phyloP scores from a whole-genome alignment of 306 rosid genomes.

The Acacia confusa region DNA sequence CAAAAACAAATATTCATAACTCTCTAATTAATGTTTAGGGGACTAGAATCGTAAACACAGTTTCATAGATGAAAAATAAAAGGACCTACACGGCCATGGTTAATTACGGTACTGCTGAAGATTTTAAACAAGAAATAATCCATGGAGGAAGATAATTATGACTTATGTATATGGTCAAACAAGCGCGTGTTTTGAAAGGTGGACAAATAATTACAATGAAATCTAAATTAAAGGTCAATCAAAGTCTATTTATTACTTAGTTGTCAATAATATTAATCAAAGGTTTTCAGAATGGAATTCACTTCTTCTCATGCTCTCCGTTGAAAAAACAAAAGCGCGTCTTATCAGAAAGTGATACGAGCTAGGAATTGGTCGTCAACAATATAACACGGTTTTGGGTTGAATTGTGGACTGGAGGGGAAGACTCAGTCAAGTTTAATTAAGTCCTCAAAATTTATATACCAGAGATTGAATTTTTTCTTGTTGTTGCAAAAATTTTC shows the following conservation, averaged over 20 bases:
- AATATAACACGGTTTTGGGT: slow-evolving; percentile 38
- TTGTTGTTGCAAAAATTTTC: neutral
- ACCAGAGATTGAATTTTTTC: neutral
- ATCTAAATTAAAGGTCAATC: neutral
- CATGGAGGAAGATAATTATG: neutral
- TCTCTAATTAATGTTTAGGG: too few species aligned
- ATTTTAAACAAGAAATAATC: too few species aligned
- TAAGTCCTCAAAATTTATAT: neutral
- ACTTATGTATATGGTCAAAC: neutral
- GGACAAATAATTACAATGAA: neutral
- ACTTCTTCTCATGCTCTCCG: neutral
- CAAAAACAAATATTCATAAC: too few species aligned
- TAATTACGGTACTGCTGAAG: too few species aligned
- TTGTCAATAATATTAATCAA: neutral
- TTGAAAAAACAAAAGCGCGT: slow-evolving; percentile 15
- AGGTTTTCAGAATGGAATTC: neutral
- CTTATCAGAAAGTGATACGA: neutral
- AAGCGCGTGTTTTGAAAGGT: neutral
- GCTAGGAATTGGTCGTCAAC: slow-evolving; percentile 24
- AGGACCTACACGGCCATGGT: too few species aligned
- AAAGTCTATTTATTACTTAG: neutral
- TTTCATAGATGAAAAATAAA: too few species aligned
- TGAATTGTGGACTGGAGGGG: neutral
- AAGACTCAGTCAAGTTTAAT: slow-evolving; percentile 21
- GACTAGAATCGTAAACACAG: too few species aligned